Conservation (phyloP, 768 basidiomycete genomes). For the Tulasnella sp. region DNA sequence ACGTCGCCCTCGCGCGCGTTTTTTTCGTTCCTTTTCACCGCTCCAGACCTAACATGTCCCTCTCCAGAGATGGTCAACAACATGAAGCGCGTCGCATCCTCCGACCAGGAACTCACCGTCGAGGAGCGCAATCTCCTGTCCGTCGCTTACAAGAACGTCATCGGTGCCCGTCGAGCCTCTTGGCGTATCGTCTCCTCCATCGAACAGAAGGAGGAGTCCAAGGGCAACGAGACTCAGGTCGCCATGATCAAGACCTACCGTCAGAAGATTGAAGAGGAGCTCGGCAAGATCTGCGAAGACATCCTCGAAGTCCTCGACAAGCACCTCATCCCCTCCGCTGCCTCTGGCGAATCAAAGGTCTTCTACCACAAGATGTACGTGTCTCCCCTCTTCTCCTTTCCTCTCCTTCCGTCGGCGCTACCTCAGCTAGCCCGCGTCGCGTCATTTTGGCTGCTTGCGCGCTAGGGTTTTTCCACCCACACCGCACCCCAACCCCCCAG, state of each 20-base stretch:
- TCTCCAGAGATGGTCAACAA: constrained; percentile 45
- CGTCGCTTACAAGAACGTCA: constrained; percentile 71
- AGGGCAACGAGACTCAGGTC: constrained; percentile 47
- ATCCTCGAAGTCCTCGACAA: constrained; percentile 41
- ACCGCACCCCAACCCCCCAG: no score
- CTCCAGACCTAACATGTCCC: not conserved
- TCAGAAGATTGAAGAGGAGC: constrained; percentile 47
- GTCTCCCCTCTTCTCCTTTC: constrained; percentile 2
- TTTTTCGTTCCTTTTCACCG: not conserved
- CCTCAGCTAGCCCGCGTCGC: not conserved
- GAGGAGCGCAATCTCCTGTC: constrained; percentile 52
- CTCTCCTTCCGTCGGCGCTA: not conserved
- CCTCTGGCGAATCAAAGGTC: constrained; percentile 74
- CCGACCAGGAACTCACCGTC: constrained; percentile 49
- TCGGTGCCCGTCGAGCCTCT: constrained; percentile 73
- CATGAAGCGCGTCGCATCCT: constrained; percentile 48
- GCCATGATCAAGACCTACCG: constrained; percentile 48
- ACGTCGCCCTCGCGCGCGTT: not conserved
- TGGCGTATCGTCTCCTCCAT: constrained; percentile 65
- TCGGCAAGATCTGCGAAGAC: constrained; percentile 50
- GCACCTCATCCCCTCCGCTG: constrained; percentile 53
- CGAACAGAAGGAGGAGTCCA: constrained; percentile 49
- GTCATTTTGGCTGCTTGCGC: constrained; percentile 13
- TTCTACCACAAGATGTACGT: constrained; percentile 87
- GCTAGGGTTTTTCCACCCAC: not conserved